A percentile compares a stretch with the other conserved stretches of the same genome.
These are phyloP conservation scores for Arthrobotrys conoides DNA, from an alignment of 2,329 filamentous ascomycete species.

Conservation along the genomic window DNA sequence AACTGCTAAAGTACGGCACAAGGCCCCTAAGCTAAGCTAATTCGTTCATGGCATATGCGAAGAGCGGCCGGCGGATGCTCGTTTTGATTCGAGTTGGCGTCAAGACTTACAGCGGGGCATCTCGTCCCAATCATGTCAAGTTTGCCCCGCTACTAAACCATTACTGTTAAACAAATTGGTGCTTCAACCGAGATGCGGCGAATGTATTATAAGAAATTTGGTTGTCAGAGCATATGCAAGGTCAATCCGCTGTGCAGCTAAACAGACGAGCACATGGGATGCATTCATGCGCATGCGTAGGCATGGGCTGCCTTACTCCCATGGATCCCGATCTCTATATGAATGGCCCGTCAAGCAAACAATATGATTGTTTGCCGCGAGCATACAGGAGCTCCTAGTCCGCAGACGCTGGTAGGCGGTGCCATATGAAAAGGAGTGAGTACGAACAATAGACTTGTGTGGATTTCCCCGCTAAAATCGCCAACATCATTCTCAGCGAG, in stretches of 20 bases:
- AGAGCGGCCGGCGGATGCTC: background rate
- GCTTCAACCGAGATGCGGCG: background rate
- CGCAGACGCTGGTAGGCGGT: slow-evolving; percentile 51
- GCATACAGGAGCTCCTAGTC: slow-evolving; percentile 43
- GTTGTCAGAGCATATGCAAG: background rate
- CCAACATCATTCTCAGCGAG: slow-evolving; percentile 20
- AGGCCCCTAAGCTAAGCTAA: background rate
- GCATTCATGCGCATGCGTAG: slow-evolving; percentile 26
- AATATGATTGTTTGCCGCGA: slow-evolving; percentile 58
- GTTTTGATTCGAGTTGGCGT: background rate
- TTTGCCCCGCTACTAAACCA: no score
- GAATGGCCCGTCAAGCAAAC: slow-evolving; percentile 20
- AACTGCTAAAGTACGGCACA: background rate
- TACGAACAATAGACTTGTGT: slow-evolving; percentile 49
- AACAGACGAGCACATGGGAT: slow-evolving; percentile 5
- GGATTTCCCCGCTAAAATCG: background rate
- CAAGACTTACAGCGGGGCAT: background rate
- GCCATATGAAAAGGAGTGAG: slow-evolving; percentile 18
- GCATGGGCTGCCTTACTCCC: slow-evolving; percentile 8
- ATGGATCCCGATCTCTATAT: background rate
- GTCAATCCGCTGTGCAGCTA: background rate
- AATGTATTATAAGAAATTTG: background rate
- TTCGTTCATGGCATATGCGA: background rate
- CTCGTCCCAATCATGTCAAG: background rate
- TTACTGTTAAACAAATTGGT: background rate